Conservation (phyloP, 169 alveolate genomes). For the Plasmodium relictum region DNA sequence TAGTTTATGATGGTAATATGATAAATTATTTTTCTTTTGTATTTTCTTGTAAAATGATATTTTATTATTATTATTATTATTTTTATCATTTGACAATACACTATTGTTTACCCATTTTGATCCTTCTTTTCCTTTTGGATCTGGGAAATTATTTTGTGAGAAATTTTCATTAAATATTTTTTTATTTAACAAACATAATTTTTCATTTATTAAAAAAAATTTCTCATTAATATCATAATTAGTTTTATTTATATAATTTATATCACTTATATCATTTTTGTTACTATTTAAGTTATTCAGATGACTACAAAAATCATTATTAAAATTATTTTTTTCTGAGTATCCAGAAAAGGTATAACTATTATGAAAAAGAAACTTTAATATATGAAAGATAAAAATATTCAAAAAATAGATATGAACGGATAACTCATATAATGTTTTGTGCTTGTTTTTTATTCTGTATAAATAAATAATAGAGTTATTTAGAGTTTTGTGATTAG, state of each 20-base stretch:
- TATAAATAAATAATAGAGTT: constrained; percentile 9
- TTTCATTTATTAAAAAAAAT: neutral
- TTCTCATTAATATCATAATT: neutral
- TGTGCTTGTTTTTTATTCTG: neutral
- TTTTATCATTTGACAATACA: neutral
- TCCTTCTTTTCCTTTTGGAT: neutral
- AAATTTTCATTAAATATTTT: neutral
- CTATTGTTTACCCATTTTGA: neutral
- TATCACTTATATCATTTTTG: neutral
- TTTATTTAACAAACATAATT: neutral
- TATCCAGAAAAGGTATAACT: neutral
- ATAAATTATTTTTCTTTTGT: neutral
- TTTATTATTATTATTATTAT: neutral
- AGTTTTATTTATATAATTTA: neutral
- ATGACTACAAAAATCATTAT: neutral
- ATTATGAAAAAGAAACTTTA: constrained; percentile 4
- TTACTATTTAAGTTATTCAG: neutral
- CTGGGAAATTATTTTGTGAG: neutral
- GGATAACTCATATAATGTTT: constrained; percentile 22
- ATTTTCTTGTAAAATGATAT: neutral
- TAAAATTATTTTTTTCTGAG: neutral
- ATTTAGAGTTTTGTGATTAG: constrained; percentile 4
- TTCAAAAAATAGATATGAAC: constrained; percentile 34
- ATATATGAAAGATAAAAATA: constrained; percentile 14
- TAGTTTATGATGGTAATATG: neutral